A percentile compares a stretch with the other conserved stretches of the same genome.
Evolutionary conservation across 352 stramenopile species (phyloP).

Genomic region (Blastocystis sp.): DNA sequence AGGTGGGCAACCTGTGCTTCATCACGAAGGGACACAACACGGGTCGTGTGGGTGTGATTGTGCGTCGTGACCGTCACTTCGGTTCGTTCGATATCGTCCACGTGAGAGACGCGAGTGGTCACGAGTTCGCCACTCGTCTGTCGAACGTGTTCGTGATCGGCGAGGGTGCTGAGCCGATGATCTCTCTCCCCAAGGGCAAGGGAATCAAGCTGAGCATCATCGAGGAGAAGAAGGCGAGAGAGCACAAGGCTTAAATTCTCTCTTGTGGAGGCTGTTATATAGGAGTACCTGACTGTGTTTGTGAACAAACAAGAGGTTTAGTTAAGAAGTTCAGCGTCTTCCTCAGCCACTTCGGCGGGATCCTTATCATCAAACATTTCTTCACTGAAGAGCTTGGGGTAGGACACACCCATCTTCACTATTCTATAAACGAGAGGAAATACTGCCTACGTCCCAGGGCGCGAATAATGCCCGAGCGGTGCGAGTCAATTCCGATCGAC

Average conservation of each 20-base stretch:
- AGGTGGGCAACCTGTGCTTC: slow-evolving; percentile 89
- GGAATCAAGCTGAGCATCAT: slow-evolving; percentile 97
- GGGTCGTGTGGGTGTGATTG: slow-evolving; percentile 87
- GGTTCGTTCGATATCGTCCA: slow-evolving; percentile 97
- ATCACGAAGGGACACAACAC: slow-evolving; percentile 90
- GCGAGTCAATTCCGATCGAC: background rate
- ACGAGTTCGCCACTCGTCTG: slow-evolving; percentile 90
- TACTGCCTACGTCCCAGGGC: background rate
- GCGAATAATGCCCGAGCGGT: slow-evolving; percentile 23
- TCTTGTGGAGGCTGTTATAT: background rate
- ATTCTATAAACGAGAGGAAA: background rate
- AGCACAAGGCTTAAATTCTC: background rate
- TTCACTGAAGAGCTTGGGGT: background rate
- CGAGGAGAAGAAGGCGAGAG: slow-evolving; percentile 70
- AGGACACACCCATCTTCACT: slow-evolving; percentile 19
- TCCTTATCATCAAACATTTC: background rate
- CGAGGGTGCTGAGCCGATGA: slow-evolving; percentile 74
- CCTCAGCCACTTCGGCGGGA: background rate
- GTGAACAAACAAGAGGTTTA: background rate
- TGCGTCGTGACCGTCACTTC: slow-evolving; percentile 92
- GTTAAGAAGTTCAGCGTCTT: background rate
- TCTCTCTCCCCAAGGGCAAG: slow-evolving; percentile 92
- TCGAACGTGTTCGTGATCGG: slow-evolving; percentile 93
- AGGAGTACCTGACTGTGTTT: background rate
- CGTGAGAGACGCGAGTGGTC: slow-evolving; percentile 88